Evolutionary conservation across 352 stramenopile genomes (phyloP).

Genomic region (Globisporangium polare): DNA sequence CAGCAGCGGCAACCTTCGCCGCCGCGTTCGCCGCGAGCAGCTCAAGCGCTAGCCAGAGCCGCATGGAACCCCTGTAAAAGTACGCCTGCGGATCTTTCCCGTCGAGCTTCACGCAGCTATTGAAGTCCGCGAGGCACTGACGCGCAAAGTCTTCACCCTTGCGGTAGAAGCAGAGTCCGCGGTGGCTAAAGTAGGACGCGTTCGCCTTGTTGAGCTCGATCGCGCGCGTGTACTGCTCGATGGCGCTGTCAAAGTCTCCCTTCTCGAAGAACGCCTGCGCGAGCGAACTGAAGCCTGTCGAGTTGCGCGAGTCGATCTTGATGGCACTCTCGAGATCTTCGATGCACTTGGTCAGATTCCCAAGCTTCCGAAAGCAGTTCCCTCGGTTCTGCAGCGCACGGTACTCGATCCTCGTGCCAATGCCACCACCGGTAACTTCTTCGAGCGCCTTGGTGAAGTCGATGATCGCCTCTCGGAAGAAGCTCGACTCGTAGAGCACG

Average conservation of each 20-base stretch:
- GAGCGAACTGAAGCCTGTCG: slow-evolving; percentile 50
- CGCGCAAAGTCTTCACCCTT: slow-evolving; percentile 54
- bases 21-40: slow-evolving; percentile 16
- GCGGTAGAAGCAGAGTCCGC: slow-evolving; percentile 65
- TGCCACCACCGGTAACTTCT: slow-evolving; percentile 28
- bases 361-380: slow-evolving; percentile 60
- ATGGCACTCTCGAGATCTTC: slow-evolving; percentile 69
- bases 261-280: slow-evolving; percentile 66
- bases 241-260: slow-evolving; percentile 44
- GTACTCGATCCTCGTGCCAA: slow-evolving; percentile 61
- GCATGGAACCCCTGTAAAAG: slow-evolving; percentile 70
- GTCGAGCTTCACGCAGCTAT: slow-evolving; percentile 68
- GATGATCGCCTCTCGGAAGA: slow-evolving; percentile 64
- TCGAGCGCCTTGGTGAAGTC: slow-evolving; percentile 77
- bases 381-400: slow-evolving; percentile 61
- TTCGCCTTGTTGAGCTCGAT: slow-evolving; percentile 64
- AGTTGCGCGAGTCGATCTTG: slow-evolving; percentile 64
- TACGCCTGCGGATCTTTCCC: slow-evolving; percentile 70
- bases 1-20: not conserved
- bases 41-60: slow-evolving; percentile 57
- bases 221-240: slow-evolving; percentile 55
- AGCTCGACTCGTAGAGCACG: slow-evolving; percentile 58
- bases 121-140: slow-evolving; percentile 63
- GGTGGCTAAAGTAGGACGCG: slow-evolving; percentile 58
- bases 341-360: slow-evolving; percentile 60